Conservation (phyloP, 1,139 yeast genomes). For the Lodderomyces orthopsilosis region DNA sequence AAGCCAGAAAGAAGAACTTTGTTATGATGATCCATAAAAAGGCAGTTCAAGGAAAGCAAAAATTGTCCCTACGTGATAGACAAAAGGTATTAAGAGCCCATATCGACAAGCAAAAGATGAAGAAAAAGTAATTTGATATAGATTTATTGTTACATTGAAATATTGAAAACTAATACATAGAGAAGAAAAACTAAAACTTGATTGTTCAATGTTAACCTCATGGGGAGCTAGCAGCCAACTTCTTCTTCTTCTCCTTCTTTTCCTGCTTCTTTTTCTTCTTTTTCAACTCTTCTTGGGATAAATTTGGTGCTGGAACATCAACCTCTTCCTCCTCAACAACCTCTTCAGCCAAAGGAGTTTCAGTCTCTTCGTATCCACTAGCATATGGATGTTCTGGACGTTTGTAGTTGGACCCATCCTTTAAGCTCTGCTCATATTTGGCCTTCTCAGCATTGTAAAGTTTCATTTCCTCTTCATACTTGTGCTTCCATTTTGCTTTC, state of each 20-base stretch:
- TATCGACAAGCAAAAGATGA: constrained; percentile 83
- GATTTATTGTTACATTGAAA: constrained; percentile 1
- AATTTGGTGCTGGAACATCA: constrained; percentile 1
- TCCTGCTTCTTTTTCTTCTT: constrained; percentile 14
- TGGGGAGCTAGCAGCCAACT: constrained; percentile 8
- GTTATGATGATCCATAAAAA: constrained; percentile 97
- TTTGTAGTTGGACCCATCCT: constrained; percentile 11
- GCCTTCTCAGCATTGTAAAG: constrained; percentile 63
- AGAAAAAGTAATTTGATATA: constrained; percentile 37
- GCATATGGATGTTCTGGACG: constrained; percentile 5
- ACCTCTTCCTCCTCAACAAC: constrained; percentile 6
- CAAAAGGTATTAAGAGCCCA: constrained; percentile 86
- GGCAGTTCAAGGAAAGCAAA: constrained; percentile 91
- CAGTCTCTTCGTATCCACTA: constrained; percentile 14
- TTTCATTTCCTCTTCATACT: constrained; percentile 63
- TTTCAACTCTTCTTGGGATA: constrained; percentile 10
- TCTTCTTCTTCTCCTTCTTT: constrained; percentile 22
- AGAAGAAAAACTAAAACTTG: constrained; percentile 1
- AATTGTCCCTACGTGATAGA: constrained; percentile 84
- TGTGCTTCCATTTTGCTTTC: constrained; percentile 72
- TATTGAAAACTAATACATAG: constrained; percentile 2
- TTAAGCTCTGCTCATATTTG: constrained; percentile 46
- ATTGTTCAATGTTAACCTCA: background rate
- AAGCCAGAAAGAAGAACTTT: constrained; percentile 97
- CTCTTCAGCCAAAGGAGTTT: constrained; percentile 19